These are phyloP conservation scores for Austropuccinia psidii DNA, from an alignment of 1,284 basidiomycete genomes.

Conservation along the genomic window DNA sequence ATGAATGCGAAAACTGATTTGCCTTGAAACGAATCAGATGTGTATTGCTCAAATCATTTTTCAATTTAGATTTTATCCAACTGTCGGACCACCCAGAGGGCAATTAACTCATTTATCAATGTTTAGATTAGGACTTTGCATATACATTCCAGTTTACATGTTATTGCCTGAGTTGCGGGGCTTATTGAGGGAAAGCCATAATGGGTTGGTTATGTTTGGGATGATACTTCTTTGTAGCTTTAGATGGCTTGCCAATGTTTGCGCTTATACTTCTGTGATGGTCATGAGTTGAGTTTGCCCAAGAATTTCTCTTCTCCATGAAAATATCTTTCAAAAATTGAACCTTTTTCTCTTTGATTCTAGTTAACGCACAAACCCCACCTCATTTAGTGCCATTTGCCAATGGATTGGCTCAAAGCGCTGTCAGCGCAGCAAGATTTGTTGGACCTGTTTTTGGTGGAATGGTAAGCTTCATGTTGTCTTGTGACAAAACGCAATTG, in stretches of 20 bases:
- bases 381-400: slow-evolving; percentile 49
- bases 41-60: slow-evolving; percentile 41
- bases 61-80: slow-evolving; percentile 64
- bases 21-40: slow-evolving; percentile 38
- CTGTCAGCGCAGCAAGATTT: slow-evolving; percentile 48
- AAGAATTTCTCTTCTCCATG: neutral
- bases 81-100: slow-evolving; percentile 49
- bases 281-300: slow-evolving; percentile 34
- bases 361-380: slow-evolving; percentile 50
- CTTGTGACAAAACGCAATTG: neutral
- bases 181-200: slow-evolving; percentile 55
- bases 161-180: slow-evolving; percentile 47
- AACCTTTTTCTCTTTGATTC: slow-evolving; percentile 13
- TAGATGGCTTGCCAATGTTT: slow-evolving; percentile 48
- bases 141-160: slow-evolving; percentile 41
- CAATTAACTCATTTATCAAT: slow-evolving; percentile 45
- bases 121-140: slow-evolving; percentile 43
- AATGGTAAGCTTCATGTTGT: slow-evolving; percentile 38
- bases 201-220: slow-evolving; percentile 49
- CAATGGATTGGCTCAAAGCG: slow-evolving; percentile 50
- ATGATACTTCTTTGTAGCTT: slow-evolving; percentile 49
- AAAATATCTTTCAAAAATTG: neutral
- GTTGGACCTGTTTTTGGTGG: slow-evolving; percentile 45
- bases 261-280: slow-evolving; percentile 47
- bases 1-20: neutral